Percentiles rank a stretch among this genome's conserved stretches.
phyloP scores from a whole-genome alignment of 2,329 filamentous ascomycete species.

The Sclerotinia subarctica region DNA sequence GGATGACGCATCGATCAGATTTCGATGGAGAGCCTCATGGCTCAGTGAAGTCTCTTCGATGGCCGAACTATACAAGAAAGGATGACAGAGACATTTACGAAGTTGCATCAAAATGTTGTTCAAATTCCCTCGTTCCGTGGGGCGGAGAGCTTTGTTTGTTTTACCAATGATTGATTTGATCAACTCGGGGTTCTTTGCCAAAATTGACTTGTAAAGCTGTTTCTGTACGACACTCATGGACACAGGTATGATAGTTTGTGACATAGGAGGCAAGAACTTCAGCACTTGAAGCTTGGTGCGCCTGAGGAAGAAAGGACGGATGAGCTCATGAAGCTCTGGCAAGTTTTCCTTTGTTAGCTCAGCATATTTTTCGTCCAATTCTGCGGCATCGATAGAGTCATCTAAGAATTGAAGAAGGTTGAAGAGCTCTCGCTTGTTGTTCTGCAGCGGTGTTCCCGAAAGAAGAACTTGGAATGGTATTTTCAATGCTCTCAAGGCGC shows the following conservation, averaged over 20 bases:
- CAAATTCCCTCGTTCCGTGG: conserved; percentile 71
- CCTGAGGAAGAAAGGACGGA: conserved; percentile 67
- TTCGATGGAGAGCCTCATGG: conserved; percentile 63
- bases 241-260: conserved; percentile 92
- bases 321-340: conserved; percentile 74
- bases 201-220: conserved; percentile 88
- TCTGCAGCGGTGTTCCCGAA: conserved; percentile 88
- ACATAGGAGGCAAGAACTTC: conserved; percentile 87
- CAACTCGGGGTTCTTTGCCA: conserved; percentile 84
- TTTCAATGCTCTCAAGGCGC: conserved; percentile 66
- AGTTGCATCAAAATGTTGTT: conserved; percentile 97
- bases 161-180: conserved; percentile 82
- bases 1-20: conserved; percentile 84
- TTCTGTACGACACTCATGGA: conserved; percentile 93
- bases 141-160: conserved; percentile 55
- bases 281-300: conserved; percentile 89
- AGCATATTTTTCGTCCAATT: conserved; percentile 70
- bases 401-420: conserved; percentile 96
- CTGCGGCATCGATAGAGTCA: conserved; percentile 61
- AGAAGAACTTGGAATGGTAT: conserved; percentile 82
- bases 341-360: conserved; percentile 83
- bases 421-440: conserved; percentile 92
- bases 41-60: conserved; percentile 79
- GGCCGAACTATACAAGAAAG: conserved; percentile 86
- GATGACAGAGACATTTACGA: conserved; percentile 90